Evolutionary conservation across 169 alveolate species (phyloP).

Genomic region (Miamiensis avidus): DNA sequence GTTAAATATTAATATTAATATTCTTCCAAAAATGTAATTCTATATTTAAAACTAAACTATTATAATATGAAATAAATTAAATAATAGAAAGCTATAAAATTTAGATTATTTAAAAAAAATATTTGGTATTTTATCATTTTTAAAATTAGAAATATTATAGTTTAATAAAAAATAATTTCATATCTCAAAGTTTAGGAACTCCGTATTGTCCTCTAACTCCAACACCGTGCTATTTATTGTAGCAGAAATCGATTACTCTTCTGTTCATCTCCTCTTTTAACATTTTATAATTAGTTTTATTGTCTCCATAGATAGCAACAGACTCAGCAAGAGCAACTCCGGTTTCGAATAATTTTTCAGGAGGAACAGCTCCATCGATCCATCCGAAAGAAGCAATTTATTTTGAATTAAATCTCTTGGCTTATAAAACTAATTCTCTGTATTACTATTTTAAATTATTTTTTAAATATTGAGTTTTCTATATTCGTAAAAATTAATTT

Average conservation of each 20-base stretch:
- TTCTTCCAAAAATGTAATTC: no score
- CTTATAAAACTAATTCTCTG: slow-evolving; percentile 41
- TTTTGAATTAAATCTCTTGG: slow-evolving; percentile 34
- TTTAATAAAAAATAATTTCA: no score
- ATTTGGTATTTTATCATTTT: no score
- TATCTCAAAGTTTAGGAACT: no score
- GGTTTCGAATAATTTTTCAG: slow-evolving; percentile 34
- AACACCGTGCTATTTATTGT: slow-evolving; percentile 33
- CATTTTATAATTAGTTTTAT: slow-evolving; percentile 31
- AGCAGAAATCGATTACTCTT: slow-evolving; percentile 27
- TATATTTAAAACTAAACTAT: no score
- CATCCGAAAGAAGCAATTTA: slow-evolving; percentile 19
- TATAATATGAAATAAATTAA: no score
- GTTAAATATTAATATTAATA: no score
- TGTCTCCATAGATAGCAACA: slow-evolving; percentile 31
- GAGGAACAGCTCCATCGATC: slow-evolving; percentile 30
- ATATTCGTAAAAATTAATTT: neutral
- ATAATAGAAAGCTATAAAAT: no score
- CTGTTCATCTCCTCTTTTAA: slow-evolving; percentile 37
- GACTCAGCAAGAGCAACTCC: slow-evolving; percentile 22
- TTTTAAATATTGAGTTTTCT: no score
- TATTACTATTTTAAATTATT: neutral
- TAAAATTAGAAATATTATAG: no score
- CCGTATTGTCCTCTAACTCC: slow-evolving; percentile 14
- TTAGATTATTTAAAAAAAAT: no score